These are phyloP conservation scores for Curvularia lunata DNA, from an alignment of 2,329 filamentous ascomycete species.

Conservation along the genomic window DNA sequence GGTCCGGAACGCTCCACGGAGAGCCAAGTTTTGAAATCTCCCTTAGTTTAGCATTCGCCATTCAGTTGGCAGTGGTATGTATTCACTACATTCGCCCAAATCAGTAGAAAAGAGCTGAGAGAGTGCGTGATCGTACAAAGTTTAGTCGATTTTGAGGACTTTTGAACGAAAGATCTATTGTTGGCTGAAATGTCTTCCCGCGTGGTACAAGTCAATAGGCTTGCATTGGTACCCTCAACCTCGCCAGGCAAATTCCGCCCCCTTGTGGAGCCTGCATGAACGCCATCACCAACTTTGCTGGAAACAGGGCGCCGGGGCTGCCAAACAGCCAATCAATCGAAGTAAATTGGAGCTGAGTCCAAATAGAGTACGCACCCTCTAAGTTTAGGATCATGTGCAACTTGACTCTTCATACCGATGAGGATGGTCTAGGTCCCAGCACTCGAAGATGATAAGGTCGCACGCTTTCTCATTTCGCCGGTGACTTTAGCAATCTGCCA, in stretches of 20 bases:
- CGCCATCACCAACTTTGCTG: conserved; percentile 1
- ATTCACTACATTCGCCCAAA: background rate
- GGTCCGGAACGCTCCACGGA: too few relatives aligned
- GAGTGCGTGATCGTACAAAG: background rate
- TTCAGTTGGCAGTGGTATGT: background rate
- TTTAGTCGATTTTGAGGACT: background rate
- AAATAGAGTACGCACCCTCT: background rate
- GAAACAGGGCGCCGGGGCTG: background rate
- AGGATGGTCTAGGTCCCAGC: background rate
- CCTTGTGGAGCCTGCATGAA: background rate
- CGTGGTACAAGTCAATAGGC: background rate
- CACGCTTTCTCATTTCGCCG: background rate
- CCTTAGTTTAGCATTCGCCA: background rate
- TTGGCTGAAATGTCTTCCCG: background rate
- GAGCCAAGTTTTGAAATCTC: background rate
- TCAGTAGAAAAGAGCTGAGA: background rate
- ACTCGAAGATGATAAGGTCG: conserved; percentile 4
- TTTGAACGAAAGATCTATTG: background rate
- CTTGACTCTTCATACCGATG: background rate
- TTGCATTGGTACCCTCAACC: background rate
- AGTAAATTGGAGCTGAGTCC: background rate
- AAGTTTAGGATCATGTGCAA: conserved; percentile 2
- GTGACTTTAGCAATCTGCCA: background rate
- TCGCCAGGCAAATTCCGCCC: background rate
- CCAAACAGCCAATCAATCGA: conserved; percentile 1